Percentiles rank a stretch among this genome's conserved stretches.
phyloP scores from a whole-genome alignment of 768 basidiomycete genomes.

The Phallus indusiatus region DNA sequence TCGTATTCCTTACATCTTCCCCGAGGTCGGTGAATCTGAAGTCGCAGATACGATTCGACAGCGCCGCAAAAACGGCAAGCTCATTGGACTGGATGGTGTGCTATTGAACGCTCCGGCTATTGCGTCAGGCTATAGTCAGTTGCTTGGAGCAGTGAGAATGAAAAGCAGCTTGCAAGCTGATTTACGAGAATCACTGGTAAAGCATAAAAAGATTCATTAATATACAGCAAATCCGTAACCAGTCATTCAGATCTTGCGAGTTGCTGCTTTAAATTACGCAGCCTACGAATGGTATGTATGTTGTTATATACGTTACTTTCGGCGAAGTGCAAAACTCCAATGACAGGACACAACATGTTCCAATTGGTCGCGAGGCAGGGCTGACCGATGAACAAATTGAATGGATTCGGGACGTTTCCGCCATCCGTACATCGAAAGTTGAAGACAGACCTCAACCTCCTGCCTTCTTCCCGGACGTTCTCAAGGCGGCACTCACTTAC shows the following conservation, averaged over 20 bases:
- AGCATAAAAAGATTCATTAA: neutral
- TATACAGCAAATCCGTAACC: neutral
- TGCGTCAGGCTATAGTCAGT: constrained; percentile 12
- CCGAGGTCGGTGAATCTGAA: constrained; percentile 10
- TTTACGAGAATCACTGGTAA: constrained; percentile 15
- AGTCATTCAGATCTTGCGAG: constrained; percentile 14
- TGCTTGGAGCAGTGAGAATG: constrained; percentile 12
- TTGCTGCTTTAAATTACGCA: constrained; percentile 15
- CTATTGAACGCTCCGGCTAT: constrained; percentile 16
- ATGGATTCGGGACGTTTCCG: constrained; percentile 39
- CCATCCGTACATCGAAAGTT: constrained; percentile 25
- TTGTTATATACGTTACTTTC: neutral
- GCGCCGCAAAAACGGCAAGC: constrained; percentile 13
- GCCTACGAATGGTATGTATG: constrained; percentile 15
- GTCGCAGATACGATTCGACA: constrained; percentile 14
- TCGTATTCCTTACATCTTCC: constrained; percentile 15
- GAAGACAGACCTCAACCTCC: constrained; percentile 14
- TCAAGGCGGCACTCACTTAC: constrained; percentile 44
- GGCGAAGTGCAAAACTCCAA: neutral
- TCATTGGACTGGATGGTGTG: constrained; percentile 14
- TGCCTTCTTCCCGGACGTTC: constrained; percentile 33
- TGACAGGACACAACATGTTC: constrained; percentile 48
- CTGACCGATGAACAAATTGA: constrained; percentile 45
- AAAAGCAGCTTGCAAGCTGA: constrained; percentile 11
- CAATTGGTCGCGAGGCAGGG: constrained; percentile 39